These are phyloP conservation scores for Suhomyces pyralidae DNA, from an alignment of 805 yeast genomes.

Conservation along the genomic window DNA sequence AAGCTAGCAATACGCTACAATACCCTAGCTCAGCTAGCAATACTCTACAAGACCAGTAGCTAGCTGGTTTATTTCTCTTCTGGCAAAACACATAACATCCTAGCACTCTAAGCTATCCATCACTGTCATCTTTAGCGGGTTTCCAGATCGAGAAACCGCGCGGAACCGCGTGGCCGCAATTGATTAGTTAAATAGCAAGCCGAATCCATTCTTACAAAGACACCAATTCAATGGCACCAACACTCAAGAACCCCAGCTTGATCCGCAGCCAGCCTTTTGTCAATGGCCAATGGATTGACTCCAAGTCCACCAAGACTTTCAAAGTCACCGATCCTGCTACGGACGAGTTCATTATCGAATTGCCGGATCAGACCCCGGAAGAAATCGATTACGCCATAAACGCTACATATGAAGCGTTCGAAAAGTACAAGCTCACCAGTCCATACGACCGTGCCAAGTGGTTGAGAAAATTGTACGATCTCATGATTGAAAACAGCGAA, in stretches of 20 bases:
- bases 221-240: slow-evolving; percentile 14
- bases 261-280: slow-evolving; percentile 31
- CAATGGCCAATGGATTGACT: slow-evolving; percentile 39
- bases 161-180: neutral
- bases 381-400: slow-evolving; percentile 47
- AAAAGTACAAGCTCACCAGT: slow-evolving; percentile 44
- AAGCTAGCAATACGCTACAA: too few species aligned
- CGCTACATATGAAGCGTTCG: slow-evolving; percentile 45
- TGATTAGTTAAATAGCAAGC: neutral
- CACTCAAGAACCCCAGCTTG: slow-evolving; percentile 34
- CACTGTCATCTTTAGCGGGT: neutral
- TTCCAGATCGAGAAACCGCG: slow-evolving; percentile 3
- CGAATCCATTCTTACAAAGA: neutral
- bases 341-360: slow-evolving; percentile 31
- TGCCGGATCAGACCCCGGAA: slow-evolving; percentile 45
- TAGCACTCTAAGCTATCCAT: too few species aligned
- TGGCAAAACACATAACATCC: too few species aligned
- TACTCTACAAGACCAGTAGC: too few species aligned
- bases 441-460: slow-evolving; percentile 50
- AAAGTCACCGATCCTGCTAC: slow-evolving; percentile 41
- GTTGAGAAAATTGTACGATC: slow-evolving; percentile 48
- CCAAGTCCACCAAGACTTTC: slow-evolving; percentile 36
- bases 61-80: too few species aligned
- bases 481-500: slow-evolving; percentile 54
- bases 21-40: too few species aligned